These are phyloP conservation scores for Coprinopsis cinerea DNA, from an alignment of 768 basidiomycete species.

Conservation along the genomic window DNA sequence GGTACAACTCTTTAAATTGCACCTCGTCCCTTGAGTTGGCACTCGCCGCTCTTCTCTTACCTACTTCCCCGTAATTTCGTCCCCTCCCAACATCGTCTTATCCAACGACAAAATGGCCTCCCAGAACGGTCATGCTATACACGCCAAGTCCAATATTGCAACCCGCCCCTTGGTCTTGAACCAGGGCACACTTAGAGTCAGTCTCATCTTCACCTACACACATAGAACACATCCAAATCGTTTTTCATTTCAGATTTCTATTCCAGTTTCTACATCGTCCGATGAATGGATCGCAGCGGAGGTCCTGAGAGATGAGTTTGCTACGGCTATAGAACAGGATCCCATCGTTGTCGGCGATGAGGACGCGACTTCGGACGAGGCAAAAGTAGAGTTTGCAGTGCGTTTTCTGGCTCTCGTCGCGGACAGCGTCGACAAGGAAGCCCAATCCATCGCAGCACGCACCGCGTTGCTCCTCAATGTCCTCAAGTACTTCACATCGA, in stretches of 20 bases:
- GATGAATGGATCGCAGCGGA: slow-evolving; percentile 93
- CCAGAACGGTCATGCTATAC: slow-evolving; percentile 32
- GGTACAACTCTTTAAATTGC: neutral
- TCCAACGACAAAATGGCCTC: slow-evolving; percentile 30
- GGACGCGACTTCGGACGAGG: slow-evolving; percentile 44
- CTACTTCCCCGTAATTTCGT: slow-evolving; percentile 3
- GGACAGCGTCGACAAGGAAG: slow-evolving; percentile 50
- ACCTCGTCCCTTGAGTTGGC: neutral
- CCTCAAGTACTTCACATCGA: slow-evolving; percentile 70
- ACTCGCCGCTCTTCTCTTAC: slow-evolving; percentile 20
- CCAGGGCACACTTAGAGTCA: slow-evolving; percentile 46
- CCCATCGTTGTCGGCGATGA: slow-evolving; percentile 43
- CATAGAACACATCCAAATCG: slow-evolving; percentile 1
- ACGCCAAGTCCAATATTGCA: slow-evolving; percentile 29
- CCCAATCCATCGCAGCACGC: slow-evolving; percentile 46
- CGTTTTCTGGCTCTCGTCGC: slow-evolving; percentile 79
- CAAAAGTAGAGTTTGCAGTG: slow-evolving; percentile 72
- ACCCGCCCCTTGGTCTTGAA: slow-evolving; percentile 46
- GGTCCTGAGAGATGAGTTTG: slow-evolving; percentile 86
- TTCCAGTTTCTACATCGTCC: slow-evolving; percentile 75
- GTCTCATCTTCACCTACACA: slow-evolving; percentile 15
- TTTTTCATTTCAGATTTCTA: slow-evolving; percentile 54
- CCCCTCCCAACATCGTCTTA: slow-evolving; percentile 15
- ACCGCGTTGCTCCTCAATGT: slow-evolving; percentile 66
- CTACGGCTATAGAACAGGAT: slow-evolving; percentile 47